Percentiles rank a stretch among this genome's conserved stretches.
Evolutionary conservation across 1,284 basidiomycete genomes (phyloP).

Genomic region (Golubevia pallescens): DNA sequence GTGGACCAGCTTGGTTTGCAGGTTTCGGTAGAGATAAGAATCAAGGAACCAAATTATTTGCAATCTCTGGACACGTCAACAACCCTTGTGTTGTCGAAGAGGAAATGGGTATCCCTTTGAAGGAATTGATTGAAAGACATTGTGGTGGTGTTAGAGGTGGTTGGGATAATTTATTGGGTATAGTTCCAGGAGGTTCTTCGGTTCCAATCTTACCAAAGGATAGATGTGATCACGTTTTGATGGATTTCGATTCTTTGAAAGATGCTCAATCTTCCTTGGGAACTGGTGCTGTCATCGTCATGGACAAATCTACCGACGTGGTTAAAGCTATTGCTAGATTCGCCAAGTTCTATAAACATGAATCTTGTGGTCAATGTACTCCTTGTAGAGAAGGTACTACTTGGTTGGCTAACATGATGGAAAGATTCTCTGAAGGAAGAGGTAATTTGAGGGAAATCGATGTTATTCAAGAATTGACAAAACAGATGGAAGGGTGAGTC

Average conservation of each 20-base stretch:
- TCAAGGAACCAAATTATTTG: constrained; percentile 95
- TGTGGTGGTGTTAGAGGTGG: constrained; percentile 92
- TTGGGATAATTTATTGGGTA: constrained; percentile 93
- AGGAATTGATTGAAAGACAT: constrained; percentile 93
- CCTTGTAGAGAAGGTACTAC: constrained; percentile 84
- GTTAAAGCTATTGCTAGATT: constrained; percentile 84
- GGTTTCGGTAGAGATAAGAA: constrained; percentile 90
- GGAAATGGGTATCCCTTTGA: constrained; percentile 96
- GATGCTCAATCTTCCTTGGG: constrained; percentile 93
- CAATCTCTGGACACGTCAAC: constrained; percentile 93
- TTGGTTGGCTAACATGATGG: constrained; percentile 64
- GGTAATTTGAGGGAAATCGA: constrained; percentile 59
- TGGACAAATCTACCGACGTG: constrained; percentile 91
- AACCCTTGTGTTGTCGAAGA: constrained; percentile 98
- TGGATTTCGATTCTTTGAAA: constrained; percentile 98
- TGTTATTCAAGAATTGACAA: constrained; percentile 61
- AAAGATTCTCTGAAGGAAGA: constrained; percentile 54
- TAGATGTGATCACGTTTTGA: constrained; percentile 66
- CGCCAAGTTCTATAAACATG: constrained; percentile 96
- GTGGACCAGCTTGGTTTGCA: constrained; percentile 91
- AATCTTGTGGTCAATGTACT: constrained; percentile 97
- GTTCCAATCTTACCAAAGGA: constrained; percentile 88
- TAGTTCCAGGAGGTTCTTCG: constrained; percentile 92
- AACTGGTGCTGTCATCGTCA: constrained; percentile 97
- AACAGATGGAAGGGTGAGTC: constrained; percentile 55